These are phyloP conservation scores for Yamadazyma diospyri DNA, from an alignment of 1,139 yeast species.

Conservation along the genomic window DNA sequence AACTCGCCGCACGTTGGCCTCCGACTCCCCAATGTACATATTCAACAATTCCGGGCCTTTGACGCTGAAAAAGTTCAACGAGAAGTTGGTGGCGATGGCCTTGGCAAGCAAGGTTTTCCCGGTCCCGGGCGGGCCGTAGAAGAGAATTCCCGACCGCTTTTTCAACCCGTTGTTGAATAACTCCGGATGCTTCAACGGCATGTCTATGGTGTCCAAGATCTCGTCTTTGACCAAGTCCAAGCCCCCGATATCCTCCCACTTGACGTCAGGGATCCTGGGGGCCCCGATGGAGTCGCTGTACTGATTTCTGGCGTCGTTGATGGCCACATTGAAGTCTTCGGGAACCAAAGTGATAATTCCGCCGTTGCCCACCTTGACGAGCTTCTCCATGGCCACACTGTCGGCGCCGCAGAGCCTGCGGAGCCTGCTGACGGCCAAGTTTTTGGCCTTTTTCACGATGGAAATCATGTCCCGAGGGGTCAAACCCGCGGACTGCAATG, in stretches of 20 bases:
- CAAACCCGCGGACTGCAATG: conserved; percentile 89
- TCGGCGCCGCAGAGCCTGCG: conserved; percentile 15
- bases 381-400: conserved; percentile 17
- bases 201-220: conserved; percentile 89
- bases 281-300: conserved; percentile 96
- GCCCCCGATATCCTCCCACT: conserved; percentile 96
- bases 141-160: conserved; percentile 88
- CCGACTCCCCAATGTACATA: conserved; percentile 98
- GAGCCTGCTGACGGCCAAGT: conserved; percentile 53
- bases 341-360: conserved; percentile 57
- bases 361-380: conserved; percentile 42
- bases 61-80: conserved; percentile 89
- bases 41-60: conserved; percentile 93
- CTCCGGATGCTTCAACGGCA: conserved; percentile 93
- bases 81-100: conserved; percentile 93
- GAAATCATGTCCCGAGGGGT: conserved; percentile 81
- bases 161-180: conserved; percentile 83
- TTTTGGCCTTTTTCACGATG: conserved; percentile 65
- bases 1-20: conserved; percentile 91
- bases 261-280: conserved; percentile 90
- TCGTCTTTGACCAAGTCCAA: conserved; percentile 86
- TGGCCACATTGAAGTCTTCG: conserved; percentile 67
- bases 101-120: conserved; percentile 94
- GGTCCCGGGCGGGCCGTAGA: conserved; percentile 98
- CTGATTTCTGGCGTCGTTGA: conserved; percentile 78